Evolutionary conservation across 257 asterid species (phyloP).

Genomic region (Verbena officinalis): DNA sequence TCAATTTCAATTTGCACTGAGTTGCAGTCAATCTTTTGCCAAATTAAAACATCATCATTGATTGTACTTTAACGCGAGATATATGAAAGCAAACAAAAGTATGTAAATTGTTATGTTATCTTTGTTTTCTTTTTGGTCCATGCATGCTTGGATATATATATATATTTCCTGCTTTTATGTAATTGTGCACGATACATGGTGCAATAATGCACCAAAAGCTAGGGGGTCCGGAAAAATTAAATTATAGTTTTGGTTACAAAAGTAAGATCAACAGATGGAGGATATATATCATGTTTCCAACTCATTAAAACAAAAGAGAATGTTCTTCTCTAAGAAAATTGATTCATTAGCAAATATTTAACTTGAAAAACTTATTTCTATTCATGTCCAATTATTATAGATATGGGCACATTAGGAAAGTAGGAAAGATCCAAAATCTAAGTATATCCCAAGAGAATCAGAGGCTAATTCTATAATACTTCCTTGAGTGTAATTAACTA

Average conservation of each 20-base stretch:
- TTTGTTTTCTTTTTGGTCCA: background rate
- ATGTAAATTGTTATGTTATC: background rate
- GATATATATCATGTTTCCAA: constrained; percentile 18
- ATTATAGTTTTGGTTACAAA: constrained; percentile 10
- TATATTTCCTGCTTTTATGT: background rate
- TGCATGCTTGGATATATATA: background rate
- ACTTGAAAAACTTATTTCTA: background rate
- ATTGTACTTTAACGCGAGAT: background rate
- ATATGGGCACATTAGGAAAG: too few relatives aligned
- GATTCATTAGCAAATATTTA: background rate
- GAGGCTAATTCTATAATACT: too few relatives aligned
- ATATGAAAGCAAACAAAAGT: constrained; percentile 2
- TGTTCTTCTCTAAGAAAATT: background rate
- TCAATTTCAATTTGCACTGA: too few relatives aligned
- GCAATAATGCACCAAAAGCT: constrained; percentile 27
- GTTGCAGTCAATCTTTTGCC: too few relatives aligned
- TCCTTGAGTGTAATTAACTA: background rate
- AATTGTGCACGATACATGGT: constrained; percentile 16
- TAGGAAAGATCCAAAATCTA: constrained; percentile 9
- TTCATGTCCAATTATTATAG: background rate
- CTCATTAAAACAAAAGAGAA: constrained; percentile 11
- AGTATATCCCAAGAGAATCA: background rate
- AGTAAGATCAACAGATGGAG: constrained; percentile 26
- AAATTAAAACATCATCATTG: too few relatives aligned
- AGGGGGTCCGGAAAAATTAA: constrained; percentile 13